Evolutionary conservation across 2,329 filamentous ascomycete species (phyloP).

Genomic region (Colletotrichum salicis): DNA sequence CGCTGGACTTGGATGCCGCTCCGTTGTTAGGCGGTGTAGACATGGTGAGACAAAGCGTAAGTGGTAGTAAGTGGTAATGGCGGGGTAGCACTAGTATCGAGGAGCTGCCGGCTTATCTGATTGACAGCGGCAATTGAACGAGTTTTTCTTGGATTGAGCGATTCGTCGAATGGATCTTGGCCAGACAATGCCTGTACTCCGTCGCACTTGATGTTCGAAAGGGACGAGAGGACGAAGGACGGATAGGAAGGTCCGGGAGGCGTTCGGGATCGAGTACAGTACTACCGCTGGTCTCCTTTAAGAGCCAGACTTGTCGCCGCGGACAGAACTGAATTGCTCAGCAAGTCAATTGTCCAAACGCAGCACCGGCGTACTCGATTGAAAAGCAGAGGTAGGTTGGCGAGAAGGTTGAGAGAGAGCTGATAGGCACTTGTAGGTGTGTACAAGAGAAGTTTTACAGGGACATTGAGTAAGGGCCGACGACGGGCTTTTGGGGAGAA

Average conservation of each 20-base stretch:
- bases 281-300: conserved; percentile 37
- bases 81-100: conserved; percentile 1
- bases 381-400: conserved; percentile 21
- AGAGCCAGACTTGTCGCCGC: conserved; percentile 39
- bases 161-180: background rate
- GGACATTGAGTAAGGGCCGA: conserved; percentile 20
- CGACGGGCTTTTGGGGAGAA: conserved; percentile 26
- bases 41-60: conserved; percentile 22
- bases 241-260: conserved; percentile 8
- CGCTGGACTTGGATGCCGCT: conserved; percentile 37
- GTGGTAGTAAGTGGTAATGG: conserved; percentile 2
- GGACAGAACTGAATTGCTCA: conserved; percentile 36
- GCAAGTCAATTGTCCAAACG: conserved; percentile 35
- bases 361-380: conserved; percentile 38
- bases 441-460: conserved; percentile 7
- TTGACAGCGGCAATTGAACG: background rate
- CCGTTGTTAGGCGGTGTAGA: conserved; percentile 31
- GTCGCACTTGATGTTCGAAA: conserved; percentile 5
- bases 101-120: background rate
- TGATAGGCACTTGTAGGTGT: conserved; percentile 1
- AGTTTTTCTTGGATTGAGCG: background rate
- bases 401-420: background rate
- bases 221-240: background rate
- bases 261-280: conserved; percentile 27
- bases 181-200: background rate